Evolutionary conservation across 2,329 filamentous ascomycete species (phyloP), one percentile per base, ranked within the genome.

Genomic region (Alternaria dauci): DNA sequence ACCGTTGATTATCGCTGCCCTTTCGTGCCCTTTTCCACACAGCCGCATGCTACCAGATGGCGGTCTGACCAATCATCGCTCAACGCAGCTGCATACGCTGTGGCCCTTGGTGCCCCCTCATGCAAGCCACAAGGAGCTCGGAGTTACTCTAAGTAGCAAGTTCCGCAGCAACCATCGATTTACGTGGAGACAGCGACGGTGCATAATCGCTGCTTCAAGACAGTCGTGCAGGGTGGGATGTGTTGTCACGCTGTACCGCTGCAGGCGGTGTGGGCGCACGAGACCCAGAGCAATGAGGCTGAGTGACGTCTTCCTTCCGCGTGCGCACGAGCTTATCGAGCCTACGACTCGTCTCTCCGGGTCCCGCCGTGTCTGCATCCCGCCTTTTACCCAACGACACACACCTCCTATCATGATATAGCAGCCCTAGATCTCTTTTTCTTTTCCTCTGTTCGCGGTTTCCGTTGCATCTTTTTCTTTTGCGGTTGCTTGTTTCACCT

Each of bases 21-120:
- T 53, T 55, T 55, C 32, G 55, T 58, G 55, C 55, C 55, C 55
- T 52, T 58, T 58, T 42, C 25, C 25, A 53, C 38, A 28, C 48
- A 20, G 32, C 48, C 12, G 16, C 46, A 41, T 14, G 18, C 11
- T 23, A 41, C 18, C 38, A n/a, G 38, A 41, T 36, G n/a, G 28
- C 1, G 30, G 20, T 48, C 30, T 23, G 25, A 26, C 55, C 30
- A 58, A 53, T 53, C 16, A 32, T n/a, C 25, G 32, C 52, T 18
- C 9, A 36, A 28, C 11, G 23, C n/a, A 30, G 43, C 38, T 20
- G 39, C 32, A 30, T 48, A 38, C 39, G 32, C 47, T 38, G 47
- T 56, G 53, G 26, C 43, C 44, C 52, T 32, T 48, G 11, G 26
- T 42, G 44, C 53, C 41, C 41, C 39, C 46, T 44, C 9, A 16